Evolutionary conservation across 2,329 filamentous ascomycete species (phyloP).

Genomic region (Camillea tinctor): DNA sequence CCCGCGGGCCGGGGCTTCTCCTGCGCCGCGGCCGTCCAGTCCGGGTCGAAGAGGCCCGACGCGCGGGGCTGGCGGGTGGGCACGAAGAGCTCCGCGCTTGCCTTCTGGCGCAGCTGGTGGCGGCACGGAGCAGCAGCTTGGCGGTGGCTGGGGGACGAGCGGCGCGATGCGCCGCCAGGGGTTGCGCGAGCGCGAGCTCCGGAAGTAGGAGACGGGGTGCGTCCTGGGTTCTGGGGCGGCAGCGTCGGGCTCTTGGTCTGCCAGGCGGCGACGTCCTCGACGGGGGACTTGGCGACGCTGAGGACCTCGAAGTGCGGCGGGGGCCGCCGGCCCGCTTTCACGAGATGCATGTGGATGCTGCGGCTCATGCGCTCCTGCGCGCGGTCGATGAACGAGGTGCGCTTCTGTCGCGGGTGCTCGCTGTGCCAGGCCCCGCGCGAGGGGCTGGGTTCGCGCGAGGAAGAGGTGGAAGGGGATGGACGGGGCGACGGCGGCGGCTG

Average conservation of each 20-base stretch:
- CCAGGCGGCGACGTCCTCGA: conserved; percentile 5
- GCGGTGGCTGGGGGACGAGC: too few relatives aligned
- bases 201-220: not conserved
- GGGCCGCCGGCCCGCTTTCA: conserved; percentile 11
- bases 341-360: conserved; percentile 11
- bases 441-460: conserved; percentile 4
- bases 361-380: conserved; percentile 5
- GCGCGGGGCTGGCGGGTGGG: not conserved
- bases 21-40: not conserved
- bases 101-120: not conserved
- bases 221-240: not conserved
- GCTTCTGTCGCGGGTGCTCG: conserved; percentile 12
- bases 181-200: too few relatives aligned
- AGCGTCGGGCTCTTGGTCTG: not conserved
- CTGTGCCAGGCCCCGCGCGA: conserved; percentile 14
- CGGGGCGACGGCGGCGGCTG: not conserved
- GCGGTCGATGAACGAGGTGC: conserved; percentile 15
- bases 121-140: too few relatives aligned
- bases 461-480: not conserved
- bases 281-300: conserved; percentile 10
- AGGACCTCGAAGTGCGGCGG: conserved; percentile 17
- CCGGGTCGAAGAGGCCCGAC: conserved; percentile 6
- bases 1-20: not conserved
- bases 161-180: too few relatives aligned
- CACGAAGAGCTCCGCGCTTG: conserved; percentile 10